Percentiles rank a stretch among this genome's conserved stretches.
Conservation (phyloP, 2,329 filamentous ascomycete genomes). For the Scedosporium boydii region DNA sequence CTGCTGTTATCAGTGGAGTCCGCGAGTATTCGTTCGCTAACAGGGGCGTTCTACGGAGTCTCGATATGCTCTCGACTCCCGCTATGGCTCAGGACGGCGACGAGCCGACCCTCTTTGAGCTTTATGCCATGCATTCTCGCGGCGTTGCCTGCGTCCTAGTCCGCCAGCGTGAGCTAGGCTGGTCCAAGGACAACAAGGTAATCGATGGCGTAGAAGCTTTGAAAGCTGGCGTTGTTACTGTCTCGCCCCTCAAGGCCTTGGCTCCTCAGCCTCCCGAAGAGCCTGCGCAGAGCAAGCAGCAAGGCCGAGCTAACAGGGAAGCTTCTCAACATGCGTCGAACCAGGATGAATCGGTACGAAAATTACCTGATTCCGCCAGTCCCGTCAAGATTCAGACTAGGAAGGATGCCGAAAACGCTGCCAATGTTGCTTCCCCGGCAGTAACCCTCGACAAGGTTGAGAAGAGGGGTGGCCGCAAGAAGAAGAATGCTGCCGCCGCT, state of each 20-base stretch:
- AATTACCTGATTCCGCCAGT: constrained; percentile 7
- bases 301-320: constrained; percentile 26
- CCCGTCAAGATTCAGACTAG: constrained; percentile 20
- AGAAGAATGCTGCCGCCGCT: constrained; percentile 43
- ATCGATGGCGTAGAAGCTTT: constrained; percentile 69
- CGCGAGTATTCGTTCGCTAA: constrained; percentile 88
- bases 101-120: constrained; percentile 75
- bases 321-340: constrained; percentile 13
- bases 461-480: constrained; percentile 47
- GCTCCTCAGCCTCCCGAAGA: constrained; percentile 35
- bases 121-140: constrained; percentile 96
- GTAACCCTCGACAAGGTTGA: constrained; percentile 47
- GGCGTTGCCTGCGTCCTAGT: constrained; percentile 86
- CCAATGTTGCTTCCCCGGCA: constrained; percentile 12
- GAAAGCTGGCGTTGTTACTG: constrained; percentile 61
- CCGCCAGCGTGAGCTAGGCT: constrained; percentile 82
- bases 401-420: constrained; percentile 38
- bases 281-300: constrained; percentile 23
- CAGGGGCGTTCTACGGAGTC: constrained; percentile 76
- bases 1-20: constrained; percentile 93
- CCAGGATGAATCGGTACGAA: constrained; percentile 1
- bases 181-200: constrained; percentile 84
- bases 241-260: constrained; percentile 56
- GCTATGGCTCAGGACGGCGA: constrained; percentile 47
- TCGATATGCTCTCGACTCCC: constrained; percentile 74